Evolutionary conservation across 768 basidiomycete genomes (phyloP).

Genomic region (Dentipellis fragilis): DNA sequence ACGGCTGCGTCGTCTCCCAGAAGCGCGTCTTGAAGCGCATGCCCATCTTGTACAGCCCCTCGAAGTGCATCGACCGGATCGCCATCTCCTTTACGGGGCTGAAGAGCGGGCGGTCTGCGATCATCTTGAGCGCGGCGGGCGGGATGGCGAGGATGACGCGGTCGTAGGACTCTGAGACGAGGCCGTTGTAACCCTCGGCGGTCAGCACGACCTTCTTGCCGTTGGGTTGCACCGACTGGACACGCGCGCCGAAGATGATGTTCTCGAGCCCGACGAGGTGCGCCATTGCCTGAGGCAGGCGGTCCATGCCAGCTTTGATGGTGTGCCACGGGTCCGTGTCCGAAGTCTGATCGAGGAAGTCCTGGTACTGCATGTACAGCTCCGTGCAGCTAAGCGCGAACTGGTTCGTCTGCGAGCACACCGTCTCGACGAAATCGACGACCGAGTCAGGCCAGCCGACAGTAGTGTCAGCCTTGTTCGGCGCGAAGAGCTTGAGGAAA

Average conservation of each 20-base stretch:
- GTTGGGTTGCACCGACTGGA: constrained; percentile 3
- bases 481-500: constrained; percentile 6
- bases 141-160: constrained; percentile 16
- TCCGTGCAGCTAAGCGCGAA: constrained; percentile 19
- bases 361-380: constrained; percentile 16
- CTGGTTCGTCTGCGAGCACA: constrained; percentile 17
- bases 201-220: constrained; percentile 8
- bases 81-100: constrained; percentile 13
- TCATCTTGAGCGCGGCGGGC: constrained; percentile 18
- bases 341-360: constrained; percentile 4
- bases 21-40: constrained; percentile 15
- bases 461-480: background rate
- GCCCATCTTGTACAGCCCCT: constrained; percentile 18
- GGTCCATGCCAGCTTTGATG: constrained; percentile 14
- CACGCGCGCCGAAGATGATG: constrained; percentile 14
- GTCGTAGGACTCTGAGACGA: constrained; percentile 9
- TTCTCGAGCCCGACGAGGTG: constrained; percentile 13
- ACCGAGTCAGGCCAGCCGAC: constrained; percentile 14
- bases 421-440: constrained; percentile 17
- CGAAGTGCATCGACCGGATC: constrained; percentile 18
- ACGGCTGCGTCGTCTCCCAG: constrained; percentile 8
- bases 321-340: constrained; percentile 15
- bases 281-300: constrained; percentile 15
- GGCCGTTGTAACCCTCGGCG: background rate
- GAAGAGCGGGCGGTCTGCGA: constrained; percentile 15